Conservation (phyloP, 495 filamentous ascomycete genomes). For the Daldinia bambusicola region DNA sequence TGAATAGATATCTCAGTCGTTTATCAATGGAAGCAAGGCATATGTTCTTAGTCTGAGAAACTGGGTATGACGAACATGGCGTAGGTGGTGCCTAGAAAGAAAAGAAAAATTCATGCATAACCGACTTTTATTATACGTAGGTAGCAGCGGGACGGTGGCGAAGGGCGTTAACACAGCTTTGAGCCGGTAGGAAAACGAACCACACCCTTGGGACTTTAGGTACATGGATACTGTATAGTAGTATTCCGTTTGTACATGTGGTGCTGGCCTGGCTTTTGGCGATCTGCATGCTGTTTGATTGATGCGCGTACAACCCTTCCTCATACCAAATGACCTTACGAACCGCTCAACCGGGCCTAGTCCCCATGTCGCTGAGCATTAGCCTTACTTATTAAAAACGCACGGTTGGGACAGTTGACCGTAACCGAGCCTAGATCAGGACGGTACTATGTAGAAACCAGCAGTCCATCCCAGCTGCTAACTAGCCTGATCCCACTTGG, state of each 20-base stretch:
- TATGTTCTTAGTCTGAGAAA: not conserved
- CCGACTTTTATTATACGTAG: not conserved
- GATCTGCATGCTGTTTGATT: conserved; percentile 16
- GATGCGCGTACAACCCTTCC: conserved; percentile 23
- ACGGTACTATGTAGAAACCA: not conserved
- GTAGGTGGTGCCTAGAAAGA: not conserved
- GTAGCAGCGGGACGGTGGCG: conserved; percentile 30
- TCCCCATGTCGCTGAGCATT: conserved; percentile 20
- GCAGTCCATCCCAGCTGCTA: not conserved
- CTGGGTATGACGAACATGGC: not conserved
- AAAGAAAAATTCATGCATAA: conserved; percentile 4
- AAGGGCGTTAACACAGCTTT: conserved; percentile 34
- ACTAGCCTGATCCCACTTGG: conserved; percentile 26
- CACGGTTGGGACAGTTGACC: not conserved
- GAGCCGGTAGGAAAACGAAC: conserved; percentile 39
- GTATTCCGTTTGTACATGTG: not conserved
- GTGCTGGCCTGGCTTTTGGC: not conserved
- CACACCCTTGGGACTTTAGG: conserved; percentile 25
- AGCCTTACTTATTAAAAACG: not conserved
- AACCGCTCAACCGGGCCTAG: conserved; percentile 11
- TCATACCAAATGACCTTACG: conserved; percentile 22
- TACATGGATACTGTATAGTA: conserved; percentile 4
- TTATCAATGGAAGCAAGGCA: not conserved
- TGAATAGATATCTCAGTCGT: not conserved
- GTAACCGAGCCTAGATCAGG: not conserved